Evolutionary conservation across 1,284 basidiomycete species (phyloP), one percentile per base, ranked within the genome.

Genomic region (Cryptococcus sp.): DNA sequence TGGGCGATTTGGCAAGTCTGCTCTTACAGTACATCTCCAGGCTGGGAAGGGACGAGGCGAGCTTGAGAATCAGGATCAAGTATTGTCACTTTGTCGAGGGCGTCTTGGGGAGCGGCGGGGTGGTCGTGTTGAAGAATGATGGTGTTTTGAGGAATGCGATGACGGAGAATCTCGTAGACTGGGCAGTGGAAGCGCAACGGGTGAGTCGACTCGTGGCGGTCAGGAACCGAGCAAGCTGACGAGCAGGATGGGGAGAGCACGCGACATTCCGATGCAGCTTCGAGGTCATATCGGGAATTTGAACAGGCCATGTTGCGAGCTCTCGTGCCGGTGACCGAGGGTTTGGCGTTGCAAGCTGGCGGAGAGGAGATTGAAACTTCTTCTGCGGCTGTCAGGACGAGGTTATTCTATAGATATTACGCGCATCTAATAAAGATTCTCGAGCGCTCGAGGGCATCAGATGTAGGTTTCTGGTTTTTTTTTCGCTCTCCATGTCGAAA

Each of bases 391-490:
- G 81, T 82, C 26, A 79, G 85, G 25, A 83, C 86, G 2, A 77
- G 88, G 24, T 68, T 88, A 25, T 91, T 91, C 73, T 82, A 84
- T 58, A 81, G 82, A 43, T 88, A 90, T 63, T 82, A 84, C 36
- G 75, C 74, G 19, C 77, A 83, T 38, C 76, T 91, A 28, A 74
- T 86, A 31, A 79, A 80, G 58, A 79, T 82, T 4, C 73, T 86
- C 75, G 79, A 67, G 80, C 82, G 56, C 76, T 41, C 57, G 7
- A 58, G 50, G 18, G 18, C 21, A 4, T 41, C 49, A 19, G 57
- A 60, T 47, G 54, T 57, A 19, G 49, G 53, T 45, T 21, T 23
- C 5, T 19, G 12, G 18, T n/a, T 33, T 7, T 21, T 5, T 25
- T 10, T 21, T 12, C 16, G 42, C 24, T 6, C 42, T 43, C 42